phyloP scores from a whole-genome alignment of 768 basidiomycete genomes.

The Naganishia vishniacii region DNA sequence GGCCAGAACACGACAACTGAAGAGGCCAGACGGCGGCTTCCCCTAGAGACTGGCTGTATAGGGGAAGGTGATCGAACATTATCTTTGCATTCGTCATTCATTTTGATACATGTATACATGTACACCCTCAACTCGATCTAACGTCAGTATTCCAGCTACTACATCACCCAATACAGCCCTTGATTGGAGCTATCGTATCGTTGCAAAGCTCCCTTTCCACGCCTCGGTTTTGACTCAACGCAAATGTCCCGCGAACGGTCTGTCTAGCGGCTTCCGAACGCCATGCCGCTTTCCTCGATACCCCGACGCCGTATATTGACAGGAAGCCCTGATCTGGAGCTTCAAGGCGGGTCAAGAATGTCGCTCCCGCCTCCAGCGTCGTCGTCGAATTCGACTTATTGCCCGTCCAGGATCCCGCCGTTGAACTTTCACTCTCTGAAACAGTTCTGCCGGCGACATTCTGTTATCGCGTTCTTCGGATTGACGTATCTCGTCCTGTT shows the following conservation, averaged over 20 bases:
- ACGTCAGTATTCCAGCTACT: no score
- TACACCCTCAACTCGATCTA: no score
- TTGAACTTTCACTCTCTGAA: neutral
- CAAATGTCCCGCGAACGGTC: neutral
- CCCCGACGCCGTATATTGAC: constrained; percentile 10
- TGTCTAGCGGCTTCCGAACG: neutral
- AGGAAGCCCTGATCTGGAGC: neutral
- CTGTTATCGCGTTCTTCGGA: constrained; percentile 11
- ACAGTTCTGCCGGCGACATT: neutral
- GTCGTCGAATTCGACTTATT: neutral
- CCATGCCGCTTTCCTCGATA: constrained; percentile 6
- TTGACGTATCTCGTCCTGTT: neutral
- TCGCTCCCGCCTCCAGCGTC: constrained; percentile 6
- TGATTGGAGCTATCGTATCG: no score
- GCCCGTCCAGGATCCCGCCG: neutral
- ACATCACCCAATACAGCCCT: no score
- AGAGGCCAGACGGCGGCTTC: no score
- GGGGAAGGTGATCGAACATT: constrained; percentile 16
- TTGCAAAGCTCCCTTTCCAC: neutral
- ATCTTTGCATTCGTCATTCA: neutral
- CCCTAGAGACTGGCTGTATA: no score
- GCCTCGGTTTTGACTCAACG: neutral
- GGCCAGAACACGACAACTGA: no score
- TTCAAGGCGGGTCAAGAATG: neutral
- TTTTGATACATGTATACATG: neutral